Evolutionary conservation across 148 eudicot species (phyloP).

Genomic region (Simmondsia chinensis): DNA sequence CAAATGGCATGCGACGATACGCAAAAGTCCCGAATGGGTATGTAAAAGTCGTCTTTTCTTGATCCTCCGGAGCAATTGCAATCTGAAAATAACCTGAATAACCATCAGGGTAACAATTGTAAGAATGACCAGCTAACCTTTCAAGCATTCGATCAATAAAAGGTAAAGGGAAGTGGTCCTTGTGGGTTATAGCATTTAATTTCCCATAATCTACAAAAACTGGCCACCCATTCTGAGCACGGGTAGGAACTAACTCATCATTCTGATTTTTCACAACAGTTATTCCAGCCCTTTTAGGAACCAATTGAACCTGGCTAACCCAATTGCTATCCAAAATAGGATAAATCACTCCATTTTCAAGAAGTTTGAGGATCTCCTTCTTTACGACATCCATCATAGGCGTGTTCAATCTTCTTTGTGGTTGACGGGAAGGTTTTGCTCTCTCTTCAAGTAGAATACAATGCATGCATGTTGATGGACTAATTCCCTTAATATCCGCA

Average conservation of each 20-base stretch:
- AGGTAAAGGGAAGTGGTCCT: constrained; percentile 9
- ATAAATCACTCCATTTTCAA: background rate
- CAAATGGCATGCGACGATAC: background rate
- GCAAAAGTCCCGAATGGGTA: background rate
- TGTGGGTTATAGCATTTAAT: constrained; percentile 2
- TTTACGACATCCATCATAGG: constrained; percentile 7
- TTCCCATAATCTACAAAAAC: constrained; percentile 6
- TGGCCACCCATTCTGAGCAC: background rate
- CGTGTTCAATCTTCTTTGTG: constrained; percentile 6
- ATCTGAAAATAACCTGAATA: background rate
- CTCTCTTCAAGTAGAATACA: background rate
- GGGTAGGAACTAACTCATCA: constrained; percentile 2
- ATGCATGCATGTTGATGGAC: no score
- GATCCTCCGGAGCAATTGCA: background rate
- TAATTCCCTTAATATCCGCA: no score
- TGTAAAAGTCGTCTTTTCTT: background rate
- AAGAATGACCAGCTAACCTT: background rate
- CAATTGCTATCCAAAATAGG: constrained; percentile 4
- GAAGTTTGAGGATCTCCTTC: constrained; percentile 1
- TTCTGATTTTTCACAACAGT: background rate
- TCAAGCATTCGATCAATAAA: background rate
- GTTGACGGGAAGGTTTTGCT: background rate
- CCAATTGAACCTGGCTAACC: constrained; percentile 9
- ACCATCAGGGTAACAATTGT: no score
- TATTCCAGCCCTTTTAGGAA: constrained; percentile 3